Percentiles rank a stretch among this genome's conserved stretches.
phyloP scores from a whole-genome alignment of 805 yeast species.

The Yueomyces sp. region DNA sequence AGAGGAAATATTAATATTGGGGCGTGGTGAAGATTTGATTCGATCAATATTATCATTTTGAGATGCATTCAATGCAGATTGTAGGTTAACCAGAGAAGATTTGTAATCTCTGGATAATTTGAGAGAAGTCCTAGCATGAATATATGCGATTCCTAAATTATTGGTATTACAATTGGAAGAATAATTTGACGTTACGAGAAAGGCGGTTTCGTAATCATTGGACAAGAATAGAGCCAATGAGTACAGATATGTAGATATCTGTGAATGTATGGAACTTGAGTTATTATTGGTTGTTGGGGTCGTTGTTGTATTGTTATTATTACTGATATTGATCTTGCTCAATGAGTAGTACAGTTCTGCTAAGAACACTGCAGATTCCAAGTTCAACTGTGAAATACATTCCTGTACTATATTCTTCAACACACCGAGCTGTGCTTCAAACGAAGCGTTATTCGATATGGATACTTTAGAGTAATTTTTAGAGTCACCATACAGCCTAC shows the following conservation, averaged over 20 bases:
- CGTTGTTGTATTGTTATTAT: slow-evolving; percentile 6
- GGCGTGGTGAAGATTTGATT: slow-evolving; percentile 49
- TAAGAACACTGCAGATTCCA: slow-evolving; percentile 67
- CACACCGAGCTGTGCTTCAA: not conserved
- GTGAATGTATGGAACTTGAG: slow-evolving; percentile 6
- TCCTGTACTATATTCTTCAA: slow-evolving; percentile 9
- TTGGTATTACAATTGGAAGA: slow-evolving; percentile 21
- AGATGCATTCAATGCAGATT: slow-evolving; percentile 52
- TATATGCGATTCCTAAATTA: slow-evolving; percentile 62
- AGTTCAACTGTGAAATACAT: slow-evolving; percentile 17
- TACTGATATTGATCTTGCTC: slow-evolving; percentile 8
- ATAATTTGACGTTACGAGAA: slow-evolving; percentile 23
- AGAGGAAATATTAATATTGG: not conserved
- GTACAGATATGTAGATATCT: slow-evolving; percentile 50
- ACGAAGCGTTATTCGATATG: not conserved
- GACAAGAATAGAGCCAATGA: slow-evolving; percentile 52
- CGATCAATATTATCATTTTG: slow-evolving; percentile 55
- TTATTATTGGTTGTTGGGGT: not conserved
- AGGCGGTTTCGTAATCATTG: slow-evolving; percentile 49
- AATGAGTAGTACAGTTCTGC: slow-evolving; percentile 69
- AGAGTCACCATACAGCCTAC: not conserved
- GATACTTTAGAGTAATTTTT: not conserved
- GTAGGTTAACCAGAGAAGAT: slow-evolving; percentile 51
- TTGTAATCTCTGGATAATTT: slow-evolving; percentile 21
- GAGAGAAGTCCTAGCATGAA: slow-evolving; percentile 32